These are phyloP conservation scores for Eutrema japonicum DNA, from an alignment of 345 rosid species.

Conservation along the genomic window DNA sequence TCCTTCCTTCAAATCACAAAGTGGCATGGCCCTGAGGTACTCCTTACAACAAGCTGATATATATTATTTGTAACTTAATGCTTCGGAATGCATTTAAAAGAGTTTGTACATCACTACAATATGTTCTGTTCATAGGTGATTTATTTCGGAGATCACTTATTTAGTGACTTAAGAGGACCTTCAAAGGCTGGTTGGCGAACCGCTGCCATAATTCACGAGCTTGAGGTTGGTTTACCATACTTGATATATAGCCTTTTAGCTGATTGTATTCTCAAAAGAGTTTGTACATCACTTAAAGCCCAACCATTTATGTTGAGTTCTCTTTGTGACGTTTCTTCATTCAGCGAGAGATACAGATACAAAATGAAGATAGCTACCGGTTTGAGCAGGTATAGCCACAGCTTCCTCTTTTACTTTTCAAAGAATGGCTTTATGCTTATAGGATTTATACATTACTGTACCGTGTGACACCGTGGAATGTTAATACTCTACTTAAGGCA, in stretches of 20 bases:
- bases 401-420: background rate
- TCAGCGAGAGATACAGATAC: conserved; percentile 88
- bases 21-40: conserved; percentile 98
- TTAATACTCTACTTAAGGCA: background rate
- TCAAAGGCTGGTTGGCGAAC: conserved; percentile 99
- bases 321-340: conserved; percentile 27
- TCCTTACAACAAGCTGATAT: conserved; percentile 20
- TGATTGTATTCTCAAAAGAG: conserved; percentile 15
- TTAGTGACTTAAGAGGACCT: conserved; percentile 96
- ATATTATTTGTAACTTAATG: background rate
- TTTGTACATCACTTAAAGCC: background rate
- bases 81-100: conserved; percentile 1
- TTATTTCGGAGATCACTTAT: conserved; percentile 97
- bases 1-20: conserved; percentile 86
- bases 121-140: conserved; percentile 62
- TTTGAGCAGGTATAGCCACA: conserved; percentile 75
- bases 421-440: conserved; percentile 1
- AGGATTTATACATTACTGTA: background rate
- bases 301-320: conserved; percentile 14
- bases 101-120: background rate
- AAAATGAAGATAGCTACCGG: conserved; percentile 75
- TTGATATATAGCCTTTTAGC: background rate
- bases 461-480: too few species aligned
- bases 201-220: conserved; percentile 93
- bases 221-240: conserved; percentile 62